Evolutionary conservation across 805 yeast genomes (phyloP), one percentile per base, ranked within the genome.

Genomic region (Grigorovia humatica): DNA sequence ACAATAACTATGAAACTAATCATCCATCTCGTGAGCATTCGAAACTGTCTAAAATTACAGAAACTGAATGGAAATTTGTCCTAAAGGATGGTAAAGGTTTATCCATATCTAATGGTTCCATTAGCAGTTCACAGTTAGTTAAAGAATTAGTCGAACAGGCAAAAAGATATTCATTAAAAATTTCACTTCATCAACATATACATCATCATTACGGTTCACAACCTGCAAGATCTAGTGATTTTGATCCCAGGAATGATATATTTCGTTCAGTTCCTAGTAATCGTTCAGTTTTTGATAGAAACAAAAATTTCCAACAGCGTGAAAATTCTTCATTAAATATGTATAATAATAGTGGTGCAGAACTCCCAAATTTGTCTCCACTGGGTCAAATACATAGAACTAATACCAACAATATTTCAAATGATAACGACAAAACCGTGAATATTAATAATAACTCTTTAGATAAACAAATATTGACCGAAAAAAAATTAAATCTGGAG

Each of bases 161-260:
- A 0, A 80, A 76, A 54, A 68, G 69, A 48, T 74, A 78, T 57
- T 74, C 77, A 18, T 69, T 85, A 44, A 74, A 78, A 46, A 74
- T 88, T 13, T 82, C 88, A 4, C 78, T 88, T 19, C 95, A 88
- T 67, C 96, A 88, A 64, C 96, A 87, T 65, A 81, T 85, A 46
- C 91, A 86, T 66, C 87, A 87, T 63, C 89, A 85, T 66, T 83
- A 84, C 66, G 73, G 55, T 9, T 43, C 51, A 4, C 27, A 44
- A 13, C 17, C 38, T 7, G 9, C 40, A 23, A 49, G 43, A 35
- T 44, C 23, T n/a, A 49, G 38, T 40, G 48, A 44, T 17, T 49
- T 44, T 23, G 51, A 49, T 32, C 40, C 35, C 18, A 43, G 40
- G 20, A 38, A 20, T 45, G 30, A 43, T 17, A 43, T 29, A 13